Base-by-base conservation (phyloP, 345 rosid genomes). In the Salix purpurea region DNA sequence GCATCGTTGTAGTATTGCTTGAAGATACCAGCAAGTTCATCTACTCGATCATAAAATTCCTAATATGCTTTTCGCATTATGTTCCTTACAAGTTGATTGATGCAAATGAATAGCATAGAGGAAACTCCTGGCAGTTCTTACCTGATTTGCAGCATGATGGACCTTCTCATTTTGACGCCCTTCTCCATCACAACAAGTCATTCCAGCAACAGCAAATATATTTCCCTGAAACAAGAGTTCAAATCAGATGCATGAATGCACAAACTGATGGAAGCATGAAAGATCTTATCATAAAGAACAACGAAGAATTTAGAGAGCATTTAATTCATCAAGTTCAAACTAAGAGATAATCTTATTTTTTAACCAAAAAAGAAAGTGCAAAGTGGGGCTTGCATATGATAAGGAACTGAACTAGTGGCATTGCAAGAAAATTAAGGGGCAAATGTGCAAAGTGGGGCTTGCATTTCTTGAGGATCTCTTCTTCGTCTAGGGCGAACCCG, bases 161-260 rank as follows among this genome's bases (percentile, higher is more conserved):
- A 93, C 76, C 77, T 93, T 91, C 30, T 93, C 98, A 82, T 93
- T 96, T 78, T 93, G 80, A 85, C 86, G 92, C 73, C 98, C 99
- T 73, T 96, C 99, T 66, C 91, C 99, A 70, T 96, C 99, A 81
- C 98, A 92, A 75, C 94, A 91, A 83, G 93, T 89, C 97, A 96
- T 93, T 71, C 98, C 98, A 61, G 88, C 94, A 18, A 90, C 94
- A 15, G 94, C 80, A 82, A 96, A 90, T 65, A 93, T 73, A 76
- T 89, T 92, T 81, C 89, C 87, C 97, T 93, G 93, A 80, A 87
- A 78, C 79, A 84, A 79, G 39, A 85, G 79, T 23, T 77, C 65
- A 60, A 70, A 84, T 81, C 67, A 42, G 85, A 79, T 68, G 64
- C 54, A 83, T 65, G 74, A 48, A 77, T 74, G 12, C 39, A 70